Evolutionary conservation across 169 alveolate genomes (phyloP), one percentile per base, ranked within the genome.

Genomic region (Eimeria acervulina): DNA sequence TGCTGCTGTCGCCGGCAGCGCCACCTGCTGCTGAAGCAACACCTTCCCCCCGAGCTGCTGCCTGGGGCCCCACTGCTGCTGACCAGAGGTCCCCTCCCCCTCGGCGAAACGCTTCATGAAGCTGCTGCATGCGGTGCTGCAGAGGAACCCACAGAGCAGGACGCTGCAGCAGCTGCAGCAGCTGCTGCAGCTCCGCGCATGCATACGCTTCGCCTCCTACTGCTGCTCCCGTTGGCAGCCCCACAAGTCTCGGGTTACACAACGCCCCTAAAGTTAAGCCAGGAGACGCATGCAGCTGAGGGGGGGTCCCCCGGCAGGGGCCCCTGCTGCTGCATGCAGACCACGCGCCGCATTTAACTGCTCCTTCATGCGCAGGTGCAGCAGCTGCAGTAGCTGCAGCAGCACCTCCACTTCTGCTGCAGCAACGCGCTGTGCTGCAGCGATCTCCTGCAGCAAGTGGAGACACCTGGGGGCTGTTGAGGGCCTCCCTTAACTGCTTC

Each of bases 101-200:
- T 31, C 90, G 63, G 36, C 15, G 33, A 33, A 81, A 47, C 42
- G 72, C 66, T 8, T 44, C 44, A 38, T 81, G 90, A 40, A 81
- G 90, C 44, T 81, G 90, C 47, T 81, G 90, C 90, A 81, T 70
- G n/a, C 90, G 90, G 42, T 81, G 90, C 90, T 81, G 90, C 66
- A 81, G 90, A 7, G 90, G 90, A 5, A 81, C 15, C 90, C 90
- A 81, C 72, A 81, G 55, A 12, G 90, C 12, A 12, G 90, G 90
- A 44, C 90, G 66, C 42, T 47, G 70, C 88, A 78, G 47, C 87
- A 76, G 66, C 42, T 47, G 70, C 88, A 78, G 47, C 87, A 76
- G 66, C 42, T 47, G 70, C 88, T 38, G 47, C 87, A 76, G 44
- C 90, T 81, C 90, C 23, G 4, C 52, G 70, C 90, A 81, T 8